A percentile compares a stretch with the other conserved stretches of the same genome.
These are phyloP conservation scores for Leersia perrieri DNA, from an alignment of 176 grass and related monocot species.

Conservation along the genomic window DNA sequence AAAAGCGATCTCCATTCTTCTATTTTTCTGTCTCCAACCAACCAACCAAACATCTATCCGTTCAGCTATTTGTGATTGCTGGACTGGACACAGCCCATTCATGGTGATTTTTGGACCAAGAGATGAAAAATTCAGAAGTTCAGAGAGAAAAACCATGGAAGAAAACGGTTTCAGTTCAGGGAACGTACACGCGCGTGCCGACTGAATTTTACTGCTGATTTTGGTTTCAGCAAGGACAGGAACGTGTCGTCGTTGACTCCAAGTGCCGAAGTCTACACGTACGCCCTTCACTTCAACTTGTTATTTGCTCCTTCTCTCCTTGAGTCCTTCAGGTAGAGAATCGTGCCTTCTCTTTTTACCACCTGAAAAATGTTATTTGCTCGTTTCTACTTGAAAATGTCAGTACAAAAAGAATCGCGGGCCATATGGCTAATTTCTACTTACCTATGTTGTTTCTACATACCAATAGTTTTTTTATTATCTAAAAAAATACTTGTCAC, in stretches of 20 bases:
- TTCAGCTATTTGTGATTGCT: not conserved
- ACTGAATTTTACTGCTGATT: not conserved
- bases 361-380: not conserved
- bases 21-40: conserved; percentile 23
- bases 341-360: not conserved
- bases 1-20: not conserved
- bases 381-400: not conserved
- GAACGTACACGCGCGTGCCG: not conserved
- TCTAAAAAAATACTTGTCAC: no score
- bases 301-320: no score
- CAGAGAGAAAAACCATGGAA: not conserved
- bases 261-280: not conserved
- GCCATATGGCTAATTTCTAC: no score
- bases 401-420: no score
- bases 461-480: no score
- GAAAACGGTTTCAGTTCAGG: not conserved
- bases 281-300: no score
- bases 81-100: not conserved
- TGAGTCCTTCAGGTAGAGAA: no score
- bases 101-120: no score
- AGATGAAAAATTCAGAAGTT: no score
- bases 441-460: no score
- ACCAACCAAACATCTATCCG: conserved; percentile 13
- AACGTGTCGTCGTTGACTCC: not conserved
- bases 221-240: not conserved